Base-by-base conservation (phyloP, 306 rosid species). In the Cyamopsis tetragonoloba region DNA sequence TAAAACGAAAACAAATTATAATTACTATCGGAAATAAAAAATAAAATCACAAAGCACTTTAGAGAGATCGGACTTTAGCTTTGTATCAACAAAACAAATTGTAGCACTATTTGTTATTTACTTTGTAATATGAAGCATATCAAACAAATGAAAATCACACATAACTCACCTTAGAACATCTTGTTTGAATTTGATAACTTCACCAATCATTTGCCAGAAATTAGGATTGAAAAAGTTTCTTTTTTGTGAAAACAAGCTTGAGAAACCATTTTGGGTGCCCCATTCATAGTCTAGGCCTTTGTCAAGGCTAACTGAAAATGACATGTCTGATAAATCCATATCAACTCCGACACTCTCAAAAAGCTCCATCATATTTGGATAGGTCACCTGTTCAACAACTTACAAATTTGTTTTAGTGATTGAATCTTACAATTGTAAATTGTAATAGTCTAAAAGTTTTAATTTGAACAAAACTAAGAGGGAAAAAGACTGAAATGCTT, bases 351-450 rank as follows among this genome's bases (percentile, higher is more conserved):
- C 85, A 51, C 75, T 80, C 77, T 92, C 96, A 78, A 89, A 92
- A 27, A 89, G 83, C 19, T 87, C 91, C 96, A 92, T 79, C 96
- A 89, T 89, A 54, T 92, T 92, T 13, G 98, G 98, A 81, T 89
- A 89, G 0, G 96, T 92, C 14, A 89, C 96, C 98, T 92, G 88
- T 48, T 67, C 79, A 77, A 27, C 68, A 26, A 7, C n/a, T n/a
- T n/a, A n/a, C n/a, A n/a, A n/a, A n/a, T n/a, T n/a, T n/a, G n/a
- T n/a, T n/a, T n/a, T n/a, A n/a, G n/a, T n/a, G n/a, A n/a, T n/a
- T n/a, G n/a, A n/a, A n/a, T n/a, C n/a, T n/a, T n/a, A n/a, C n/a
- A n/a, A n/a, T n/a, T 58, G 20, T 15, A 39, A 54, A 39, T 17
- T 43, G 27, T 10, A 3, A 41, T n/a, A n/a, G n/a, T n/a, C n/a